A percentile compares a stretch with the other conserved stretches of the same genome.
Conservation (phyloP, 1,284 basidiomycete species). For the Apiotrichum montevideense region DNA sequence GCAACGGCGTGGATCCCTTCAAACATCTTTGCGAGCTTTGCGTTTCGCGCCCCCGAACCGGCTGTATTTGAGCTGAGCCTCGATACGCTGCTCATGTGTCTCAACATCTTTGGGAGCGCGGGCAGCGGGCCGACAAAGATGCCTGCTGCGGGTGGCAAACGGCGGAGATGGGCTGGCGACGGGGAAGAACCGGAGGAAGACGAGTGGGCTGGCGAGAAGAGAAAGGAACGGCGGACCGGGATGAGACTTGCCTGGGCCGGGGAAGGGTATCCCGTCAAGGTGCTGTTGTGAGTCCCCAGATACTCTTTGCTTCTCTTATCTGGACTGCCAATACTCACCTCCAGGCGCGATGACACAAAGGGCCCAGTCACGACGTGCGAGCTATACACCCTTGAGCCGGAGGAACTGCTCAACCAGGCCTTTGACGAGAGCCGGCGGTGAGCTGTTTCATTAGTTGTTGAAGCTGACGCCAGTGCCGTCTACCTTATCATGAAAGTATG, state of each 20-base stretch:
- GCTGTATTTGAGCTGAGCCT: constrained; percentile 72
- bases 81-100: constrained; percentile 73
- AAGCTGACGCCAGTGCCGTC: constrained; percentile 53
- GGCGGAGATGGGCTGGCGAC: constrained; percentile 48
- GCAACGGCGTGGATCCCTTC: constrained; percentile 79
- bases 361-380: constrained; percentile 86
- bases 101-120: constrained; percentile 80
- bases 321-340: not conserved
- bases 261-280: constrained; percentile 66
- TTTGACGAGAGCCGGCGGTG: constrained; percentile 66
- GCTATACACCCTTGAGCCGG: constrained; percentile 77
- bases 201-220: constrained; percentile 23
- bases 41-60: constrained; percentile 47
- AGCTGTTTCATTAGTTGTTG: constrained; percentile 27
- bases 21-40: constrained; percentile 70
- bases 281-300: constrained; percentile 63
- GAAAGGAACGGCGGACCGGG: constrained; percentile 52
- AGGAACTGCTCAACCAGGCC: constrained; percentile 69
- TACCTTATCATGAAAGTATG: constrained; percentile 79
- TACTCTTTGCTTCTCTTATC: no score
- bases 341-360: constrained; percentile 70
- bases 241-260: constrained; percentile 80
- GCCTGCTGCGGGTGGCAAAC: constrained; percentile 10
- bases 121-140: not conserved
- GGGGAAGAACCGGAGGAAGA: constrained; percentile 41